Evolutionary conservation across 345 rosid genomes (phyloP), one percentile per base, ranked within the genome.

Genomic region (Noccaea bulbosa): DNA sequence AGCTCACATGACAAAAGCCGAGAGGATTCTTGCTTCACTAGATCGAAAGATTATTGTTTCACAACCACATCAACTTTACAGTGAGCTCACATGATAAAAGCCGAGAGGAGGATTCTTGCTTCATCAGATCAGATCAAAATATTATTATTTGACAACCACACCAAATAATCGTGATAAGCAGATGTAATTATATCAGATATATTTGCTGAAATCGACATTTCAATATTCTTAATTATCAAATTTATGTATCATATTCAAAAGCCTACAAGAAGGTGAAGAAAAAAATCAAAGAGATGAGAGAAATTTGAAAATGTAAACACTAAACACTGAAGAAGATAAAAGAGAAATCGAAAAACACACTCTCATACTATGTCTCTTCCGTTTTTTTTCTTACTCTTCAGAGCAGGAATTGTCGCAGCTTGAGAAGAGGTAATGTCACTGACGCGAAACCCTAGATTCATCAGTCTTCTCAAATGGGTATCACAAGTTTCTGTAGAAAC

Each of bases 61-160:
- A 50, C 44, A 43, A 22, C 37, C 27, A 12, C 83, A 77, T 5
- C 60, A 65, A 11, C 62, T 93, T 46, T 91, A 91, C 82, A 44
- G 63, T 54, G 59, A 60, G 27, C 56, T 43, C 27, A 44, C 8
- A 57, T 57, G 65, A 60, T 32, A 45, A 53, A 52, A 68, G 37
- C 57, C 60, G 50, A 67, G 43, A 34, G 16, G 43, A 34, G 16
- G 8, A 33, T 59, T 7, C 8, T 56, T 30, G 39, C 65, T 57
- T 57, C 1, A 12, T 44, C 38, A 8, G 45, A 12, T 44, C 38
- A 8, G 45, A 56, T 30, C 7, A 20, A 16, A 16, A 41, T 41
- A 24, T 8, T 24, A 70, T 10, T 41, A 48, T 16, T 40, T 52
- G 35, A 50, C 45, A 44, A 24, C 27, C 27, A 12, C 27, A 35